phyloP scores from a whole-genome alignment of 352 stramenopile species.

The Globisporangium apiculatum region DNA sequence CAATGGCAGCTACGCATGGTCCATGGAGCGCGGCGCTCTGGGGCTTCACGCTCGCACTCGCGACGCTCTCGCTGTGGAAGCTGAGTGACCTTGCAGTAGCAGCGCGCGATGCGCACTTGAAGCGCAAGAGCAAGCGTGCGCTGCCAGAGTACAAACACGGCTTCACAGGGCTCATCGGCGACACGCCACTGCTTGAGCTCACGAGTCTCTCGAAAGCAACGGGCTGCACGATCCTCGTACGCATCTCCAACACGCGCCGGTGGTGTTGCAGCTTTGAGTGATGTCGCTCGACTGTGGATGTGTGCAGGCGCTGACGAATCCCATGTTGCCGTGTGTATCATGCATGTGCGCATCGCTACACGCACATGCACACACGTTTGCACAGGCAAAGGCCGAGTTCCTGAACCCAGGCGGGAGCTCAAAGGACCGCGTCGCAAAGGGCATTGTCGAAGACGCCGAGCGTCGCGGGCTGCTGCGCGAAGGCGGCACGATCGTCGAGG shows the following conservation, averaged over 20 bases:
- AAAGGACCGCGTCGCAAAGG: constrained; percentile 95
- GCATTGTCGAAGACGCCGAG: constrained; percentile 94
- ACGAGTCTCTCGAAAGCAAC: constrained; percentile 86
- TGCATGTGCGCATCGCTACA: too few relatives aligned
- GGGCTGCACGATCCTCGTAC: constrained; percentile 85
- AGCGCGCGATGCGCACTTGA: constrained; percentile 13
- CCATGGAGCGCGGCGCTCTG: constrained; percentile 41
- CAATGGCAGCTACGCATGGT: not conserved
- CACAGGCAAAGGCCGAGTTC: constrained; percentile 92
- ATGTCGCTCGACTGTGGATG: not conserved
- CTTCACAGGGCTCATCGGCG: constrained; percentile 89
- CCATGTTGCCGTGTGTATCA: too few relatives aligned
- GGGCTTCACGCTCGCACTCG: constrained; percentile 44
- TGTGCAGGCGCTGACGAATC: too few relatives aligned
- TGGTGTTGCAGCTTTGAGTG: not conserved
- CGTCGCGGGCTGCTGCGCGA: constrained; percentile 72
- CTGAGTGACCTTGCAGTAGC: constrained; percentile 33
- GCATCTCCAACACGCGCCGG: not conserved
- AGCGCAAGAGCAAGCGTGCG: constrained; percentile 10
- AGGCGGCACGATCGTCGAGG: constrained; percentile 95
- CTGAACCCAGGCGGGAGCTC: constrained; percentile 96
- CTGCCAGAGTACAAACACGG: constrained; percentile 22
- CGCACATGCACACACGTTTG: not conserved
- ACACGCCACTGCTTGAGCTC: constrained; percentile 91
- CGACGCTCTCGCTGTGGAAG: constrained; percentile 71